phyloP scores from a whole-genome alignment of 768 basidiomycete genomes.

The Leccinellum luteum region DNA sequence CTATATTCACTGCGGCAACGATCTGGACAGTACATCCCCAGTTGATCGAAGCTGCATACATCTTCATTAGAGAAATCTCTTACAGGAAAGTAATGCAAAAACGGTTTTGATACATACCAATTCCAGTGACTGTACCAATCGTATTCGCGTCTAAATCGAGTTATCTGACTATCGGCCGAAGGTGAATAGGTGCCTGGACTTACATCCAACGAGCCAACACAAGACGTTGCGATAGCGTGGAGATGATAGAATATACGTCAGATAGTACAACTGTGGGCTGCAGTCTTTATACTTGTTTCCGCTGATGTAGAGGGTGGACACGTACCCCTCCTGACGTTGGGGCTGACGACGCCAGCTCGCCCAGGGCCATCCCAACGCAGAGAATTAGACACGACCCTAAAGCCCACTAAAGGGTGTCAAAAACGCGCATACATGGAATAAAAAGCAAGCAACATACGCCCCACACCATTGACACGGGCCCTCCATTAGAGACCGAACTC shows the following conservation, averaged over 20 bases:
- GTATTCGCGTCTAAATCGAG: conserved; percentile 43
- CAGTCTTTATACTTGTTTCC: neutral
- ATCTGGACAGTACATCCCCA: conserved; percentile 65
- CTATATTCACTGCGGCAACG: conserved; percentile 61
- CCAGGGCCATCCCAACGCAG: conserved; percentile 37
- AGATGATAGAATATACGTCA: conserved; percentile 57
- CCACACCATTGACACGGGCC: conserved; percentile 42
- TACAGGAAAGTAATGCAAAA: neutral
- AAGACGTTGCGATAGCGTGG: conserved; percentile 55
- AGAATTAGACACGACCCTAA: conserved; percentile 35
- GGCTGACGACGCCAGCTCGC: conserved; percentile 37
- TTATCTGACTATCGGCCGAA: neutral
- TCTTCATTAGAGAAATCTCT: neutral
- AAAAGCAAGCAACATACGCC: conserved; percentile 25
- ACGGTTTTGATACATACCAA: conserved; percentile 21
- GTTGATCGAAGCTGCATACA: conserved; percentile 48
- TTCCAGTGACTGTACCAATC: conserved; percentile 42
- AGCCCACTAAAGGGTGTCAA: conserved; percentile 27
- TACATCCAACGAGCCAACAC: conserved; percentile 67
- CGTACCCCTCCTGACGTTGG: conserved; percentile 38
- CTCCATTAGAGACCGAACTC: conserved; percentile 47
- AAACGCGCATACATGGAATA: neutral
- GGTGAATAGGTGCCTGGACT: conserved; percentile 11
- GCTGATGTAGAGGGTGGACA: neutral
- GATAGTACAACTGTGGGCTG: conserved; percentile 51